Evolutionary conservation across 169 alveolate species (phyloP), one percentile per base, ranked within the genome.

Genomic region (Eimeria sp.): DNA sequence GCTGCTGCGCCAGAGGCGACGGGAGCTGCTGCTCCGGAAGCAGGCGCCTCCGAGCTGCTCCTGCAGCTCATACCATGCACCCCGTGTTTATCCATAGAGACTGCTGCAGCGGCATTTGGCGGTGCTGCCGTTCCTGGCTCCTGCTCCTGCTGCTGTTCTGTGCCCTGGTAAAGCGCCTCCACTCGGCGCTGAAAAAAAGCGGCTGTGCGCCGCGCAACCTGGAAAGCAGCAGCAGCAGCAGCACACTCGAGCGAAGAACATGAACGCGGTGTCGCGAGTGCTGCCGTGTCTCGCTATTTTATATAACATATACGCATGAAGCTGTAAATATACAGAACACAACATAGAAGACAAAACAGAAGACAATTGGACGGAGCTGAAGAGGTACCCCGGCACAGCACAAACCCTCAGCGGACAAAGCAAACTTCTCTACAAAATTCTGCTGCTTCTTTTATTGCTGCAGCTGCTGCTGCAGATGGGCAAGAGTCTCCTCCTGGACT

Each of bases 191-290:
- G 89, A 63, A 80, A 80, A 45, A 80, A 80, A 20, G 89, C 47
- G 43, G 89, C 89, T 10, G 89, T 80, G 43, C 70, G 89, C 70
- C 89, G 63, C 45, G 89, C 89, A 10, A 80, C 89, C 89, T 80
- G 70, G 18, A 80, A 57, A 27, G 25, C 27, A 2, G 30, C 0
- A 67, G 9, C n/a, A 65, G 76, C 76, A 67, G 76, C 76, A 65
- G 75, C 75, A 65, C 16, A 58, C 40, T 34, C 40, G 40, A 34
- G 16, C 70, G 70, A 58, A 58, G 70, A 1, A 58, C 70, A 1
- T 14, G 70, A 58, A 20, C n/a, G 22, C n/a, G 16, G n/a, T 58
- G 1, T 34, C 40, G 40, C 40, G 40, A 34, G 40, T 34, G 40
- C 40, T 34, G 40, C 40, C 40, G 40, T 34, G 40, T 34, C 40